Evolutionary conservation across 176 grass and related monocot species (phyloP), one percentile per base, ranked within the genome.

Genomic region (Guadua angustifolia): DNA sequence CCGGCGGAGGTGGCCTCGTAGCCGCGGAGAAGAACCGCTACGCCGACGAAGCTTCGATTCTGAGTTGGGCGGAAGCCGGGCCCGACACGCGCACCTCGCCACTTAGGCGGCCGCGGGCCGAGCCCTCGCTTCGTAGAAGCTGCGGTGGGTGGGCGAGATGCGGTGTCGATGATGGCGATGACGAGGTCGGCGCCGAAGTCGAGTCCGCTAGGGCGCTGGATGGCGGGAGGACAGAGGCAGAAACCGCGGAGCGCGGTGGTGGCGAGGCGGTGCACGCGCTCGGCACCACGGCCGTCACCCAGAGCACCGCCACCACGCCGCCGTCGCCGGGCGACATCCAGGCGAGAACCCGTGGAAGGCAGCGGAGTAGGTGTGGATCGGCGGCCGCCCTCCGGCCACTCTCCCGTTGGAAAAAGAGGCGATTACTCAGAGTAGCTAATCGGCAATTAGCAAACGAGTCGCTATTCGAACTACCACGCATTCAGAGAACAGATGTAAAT

Each of bases 41-140:
- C 92, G 17, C 95, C 95, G 33, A 98, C 82, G 66, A 98, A 98
- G 85, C 89, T 98, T 98, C n/a, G n/a, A n/a, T n/a, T n/a, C n/a
- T n/a, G 95, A 89, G 7, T n/a, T 38, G 18, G 79, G 66, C 0
- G 87, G 85, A 98, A 93, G 5, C 91, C 89, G 5, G 89, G 85
- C 6, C 93, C 0, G 85, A 64, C 33, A 88, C 39, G 82, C 95
- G 95, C n/a, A 69, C 72, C 21, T 93, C 95, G 88, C 95, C 95
- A 93, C 47, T 82, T 76, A 21, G 70, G 6, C 24, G 93, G 95
- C 14, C 80, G 0, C n/a, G 90, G 88, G 7, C 84, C 92, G 35
- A 97, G 90, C 9, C 79, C 94, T 4, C 74, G 83, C 88, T 97
- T 97, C 92, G 35, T 71, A 29, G 67, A 97, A 97, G 81, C 94